Conservation (phyloP, 202 grass and related monocot species). For the Setaria italica region DNA sequence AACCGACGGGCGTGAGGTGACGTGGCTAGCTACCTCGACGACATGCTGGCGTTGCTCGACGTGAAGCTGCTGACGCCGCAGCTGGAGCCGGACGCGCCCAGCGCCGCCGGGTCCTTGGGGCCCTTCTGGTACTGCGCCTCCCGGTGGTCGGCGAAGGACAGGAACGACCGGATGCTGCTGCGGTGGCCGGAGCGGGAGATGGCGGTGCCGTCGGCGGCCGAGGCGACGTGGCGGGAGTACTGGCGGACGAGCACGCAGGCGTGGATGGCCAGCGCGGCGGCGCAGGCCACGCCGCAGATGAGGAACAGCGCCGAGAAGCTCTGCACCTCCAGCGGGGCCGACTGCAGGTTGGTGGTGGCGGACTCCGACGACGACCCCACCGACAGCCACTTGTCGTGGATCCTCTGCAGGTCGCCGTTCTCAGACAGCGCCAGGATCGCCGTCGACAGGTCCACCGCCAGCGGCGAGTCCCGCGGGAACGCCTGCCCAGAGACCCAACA, state of each 20-base stretch:
- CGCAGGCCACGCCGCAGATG: conserved; percentile 70
- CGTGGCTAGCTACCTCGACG: conserved; percentile 37
- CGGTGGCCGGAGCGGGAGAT: conserved; percentile 32
- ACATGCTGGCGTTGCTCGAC: conserved; percentile 36
- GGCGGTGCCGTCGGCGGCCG: not conserved
- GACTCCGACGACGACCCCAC: not conserved
- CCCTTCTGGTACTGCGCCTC: conserved; percentile 35
- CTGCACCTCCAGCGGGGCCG: conserved; percentile 61
- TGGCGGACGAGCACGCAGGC: conserved; percentile 49
- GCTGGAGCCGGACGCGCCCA: conserved; percentile 19
- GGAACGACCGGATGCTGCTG: conserved; percentile 53
- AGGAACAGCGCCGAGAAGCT: conserved; percentile 84
- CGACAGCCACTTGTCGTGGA: conserved; percentile 78
- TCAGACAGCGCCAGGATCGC: conserved; percentile 84
- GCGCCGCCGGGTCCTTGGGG: conserved; percentile 23
- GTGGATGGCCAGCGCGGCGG: conserved; percentile 62
- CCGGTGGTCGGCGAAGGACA: conserved; percentile 75
- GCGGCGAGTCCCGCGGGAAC: conserved; percentile 66
- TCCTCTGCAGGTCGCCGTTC: conserved; percentile 84
- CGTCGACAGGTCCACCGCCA: conserved; percentile 74
- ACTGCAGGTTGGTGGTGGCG: conserved; percentile 33
- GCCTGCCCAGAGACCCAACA: conserved; percentile 41
- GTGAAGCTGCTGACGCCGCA: conserved; percentile 41
- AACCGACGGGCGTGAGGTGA: too few species aligned
- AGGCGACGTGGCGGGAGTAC: conserved; percentile 47